Evolutionary conservation across 768 basidiomycete species (phyloP).

Genomic region (Agrocybe pediades): DNA sequence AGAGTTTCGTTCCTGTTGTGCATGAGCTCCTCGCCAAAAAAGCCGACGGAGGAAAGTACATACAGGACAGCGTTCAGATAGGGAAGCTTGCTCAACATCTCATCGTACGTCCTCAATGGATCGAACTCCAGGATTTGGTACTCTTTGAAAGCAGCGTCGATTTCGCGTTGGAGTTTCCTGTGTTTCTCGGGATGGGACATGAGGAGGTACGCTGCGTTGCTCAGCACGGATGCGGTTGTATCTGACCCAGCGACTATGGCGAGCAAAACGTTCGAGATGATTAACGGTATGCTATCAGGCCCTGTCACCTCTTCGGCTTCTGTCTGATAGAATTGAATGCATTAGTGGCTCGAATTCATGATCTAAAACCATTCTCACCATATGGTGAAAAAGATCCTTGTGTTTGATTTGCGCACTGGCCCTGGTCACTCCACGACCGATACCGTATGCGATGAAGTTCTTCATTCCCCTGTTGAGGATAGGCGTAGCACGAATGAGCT

Average conservation of each 20-base stretch:
- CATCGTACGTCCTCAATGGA: conserved; percentile 1
- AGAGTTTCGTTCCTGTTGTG: conserved; percentile 33
- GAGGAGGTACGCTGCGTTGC: conserved; percentile 25
- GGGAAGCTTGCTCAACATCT: conserved; percentile 22
- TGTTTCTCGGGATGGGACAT: conserved; percentile 23
- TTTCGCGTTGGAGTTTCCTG: conserved; percentile 25
- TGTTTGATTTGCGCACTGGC: neutral
- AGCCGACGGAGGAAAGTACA: conserved; percentile 7
- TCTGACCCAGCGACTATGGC: conserved; percentile 33
- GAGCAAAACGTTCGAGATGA: conserved; percentile 21
- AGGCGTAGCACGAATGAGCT: conserved; percentile 14
- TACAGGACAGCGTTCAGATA: conserved; percentile 37
- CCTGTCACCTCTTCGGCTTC: conserved; percentile 15
- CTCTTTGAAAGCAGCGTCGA: conserved; percentile 22
- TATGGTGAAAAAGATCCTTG: conserved; percentile 30
- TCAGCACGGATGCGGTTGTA: conserved; percentile 25
- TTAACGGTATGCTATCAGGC: conserved; percentile 8
- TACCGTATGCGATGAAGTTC: conserved; percentile 14
- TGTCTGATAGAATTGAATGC: too few relatives aligned
- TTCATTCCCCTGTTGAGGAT: conserved; percentile 8
- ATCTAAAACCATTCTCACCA: too few relatives aligned
- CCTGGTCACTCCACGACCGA: conserved; percentile 18
- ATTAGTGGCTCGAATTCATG: too few relatives aligned
- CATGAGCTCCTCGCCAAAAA: neutral
- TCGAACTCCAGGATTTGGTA: conserved; percentile 7